These are phyloP conservation scores for Botryobasidium botryosum DNA, from an alignment of 768 basidiomycete genomes.

Conservation along the genomic window DNA sequence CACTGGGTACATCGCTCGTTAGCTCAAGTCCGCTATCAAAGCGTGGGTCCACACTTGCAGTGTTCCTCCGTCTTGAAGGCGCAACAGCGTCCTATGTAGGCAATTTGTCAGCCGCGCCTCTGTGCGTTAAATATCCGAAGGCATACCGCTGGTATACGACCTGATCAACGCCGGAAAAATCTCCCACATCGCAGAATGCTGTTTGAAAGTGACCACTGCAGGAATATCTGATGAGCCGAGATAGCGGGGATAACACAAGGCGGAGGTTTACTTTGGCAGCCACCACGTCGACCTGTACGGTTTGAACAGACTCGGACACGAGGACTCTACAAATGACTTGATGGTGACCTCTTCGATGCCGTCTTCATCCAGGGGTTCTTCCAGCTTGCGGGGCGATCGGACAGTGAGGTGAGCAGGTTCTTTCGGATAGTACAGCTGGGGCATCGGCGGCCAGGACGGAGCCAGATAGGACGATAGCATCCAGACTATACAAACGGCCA, in stretches of 20 bases:
- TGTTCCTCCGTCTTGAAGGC: conserved; percentile 27
- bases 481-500: too few relatives aligned
- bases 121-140: too few relatives aligned
- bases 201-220: conserved; percentile 26
- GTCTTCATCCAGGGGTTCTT: too few relatives aligned
- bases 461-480: too few relatives aligned
- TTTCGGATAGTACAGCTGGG: neutral
- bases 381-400: too few relatives aligned
- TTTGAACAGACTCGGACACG: neutral
- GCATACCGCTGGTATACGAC: conserved; percentile 22
- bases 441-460: too few relatives aligned
- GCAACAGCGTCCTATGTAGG: conserved; percentile 21
- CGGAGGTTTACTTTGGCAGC: conserved; percentile 19
- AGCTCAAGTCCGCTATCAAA: conserved; percentile 1
- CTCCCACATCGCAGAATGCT: conserved; percentile 21
- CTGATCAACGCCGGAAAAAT: conserved; percentile 23
- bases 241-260: neutral
- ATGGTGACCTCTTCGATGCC: neutral
- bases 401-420: neutral
- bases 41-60: conserved; percentile 12
- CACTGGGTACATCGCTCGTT: neutral
- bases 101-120: too few relatives aligned
- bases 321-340: neutral
- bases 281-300: conserved; percentile 21
- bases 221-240: conserved; percentile 2